A percentile compares a stretch with the other conserved stretches of the same genome.
phyloP scores from a whole-genome alignment of 371 early-diverging fungal species.

The Lichtheimia hyalospora region DNA sequence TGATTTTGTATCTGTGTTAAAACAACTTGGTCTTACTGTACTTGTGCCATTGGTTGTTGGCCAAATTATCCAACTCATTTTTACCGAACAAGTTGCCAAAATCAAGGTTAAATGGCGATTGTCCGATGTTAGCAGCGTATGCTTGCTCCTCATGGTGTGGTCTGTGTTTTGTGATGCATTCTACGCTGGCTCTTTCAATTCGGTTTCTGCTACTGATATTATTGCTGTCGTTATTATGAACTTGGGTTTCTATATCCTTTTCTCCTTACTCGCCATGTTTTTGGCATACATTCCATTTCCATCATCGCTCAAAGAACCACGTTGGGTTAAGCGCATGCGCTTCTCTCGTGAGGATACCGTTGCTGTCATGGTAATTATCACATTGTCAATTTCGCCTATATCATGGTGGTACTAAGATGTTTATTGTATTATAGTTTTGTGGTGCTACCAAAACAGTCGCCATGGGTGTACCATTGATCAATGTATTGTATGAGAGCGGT shows the following conservation, averaged over 20 bases:
- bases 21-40: conserved; percentile 60
- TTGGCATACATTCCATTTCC: conserved; percentile 36
- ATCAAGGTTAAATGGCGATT: conserved; percentile 48
- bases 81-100: conserved; percentile 45
- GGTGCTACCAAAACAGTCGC: conserved; percentile 74
- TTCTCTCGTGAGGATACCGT: conserved; percentile 50
- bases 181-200: conserved; percentile 37
- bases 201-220: conserved; percentile 48
- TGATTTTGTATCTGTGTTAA: conserved; percentile 49
- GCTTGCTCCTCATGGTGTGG: conserved; percentile 66
- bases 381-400: too few relatives aligned
- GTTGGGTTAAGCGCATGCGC: conserved; percentile 27
- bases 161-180: conserved; percentile 71
- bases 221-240: conserved; percentile 53
- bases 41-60: conserved; percentile 60
- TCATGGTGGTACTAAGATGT: too few relatives aligned
- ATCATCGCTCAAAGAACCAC: conserved; percentile 11
- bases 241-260: conserved; percentile 36
- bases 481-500: conserved; percentile 53
- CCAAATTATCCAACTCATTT: conserved; percentile 54
- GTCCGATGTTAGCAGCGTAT: conserved; percentile 50
- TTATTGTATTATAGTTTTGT: conserved; percentile 31
- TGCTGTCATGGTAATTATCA: conserved; percentile 41
- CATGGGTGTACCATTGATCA: conserved; percentile 72
- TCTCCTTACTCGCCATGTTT: conserved; percentile 34